A percentile compares a stretch with the other conserved stretches of the same genome.
phyloP scores from a whole-genome alignment of 495 filamentous ascomycete genomes.

The Penicillium soppii region DNA sequence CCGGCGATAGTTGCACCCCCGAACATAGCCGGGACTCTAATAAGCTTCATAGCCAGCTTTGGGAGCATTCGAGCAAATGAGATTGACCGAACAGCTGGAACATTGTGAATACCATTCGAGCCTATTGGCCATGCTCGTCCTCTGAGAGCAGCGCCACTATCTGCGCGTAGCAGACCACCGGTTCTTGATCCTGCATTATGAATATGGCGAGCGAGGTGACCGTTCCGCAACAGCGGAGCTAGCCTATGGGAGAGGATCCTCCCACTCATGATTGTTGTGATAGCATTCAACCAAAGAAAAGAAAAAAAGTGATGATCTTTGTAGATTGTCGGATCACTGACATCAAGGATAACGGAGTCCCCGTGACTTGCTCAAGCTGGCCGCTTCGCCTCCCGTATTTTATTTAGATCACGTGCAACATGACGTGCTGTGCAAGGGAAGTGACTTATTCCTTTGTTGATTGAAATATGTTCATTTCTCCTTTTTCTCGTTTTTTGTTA shows the following conservation, averaged over 20 bases:
- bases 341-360: slow-evolving; percentile 23
- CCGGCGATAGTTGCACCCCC: slow-evolving; percentile 85
- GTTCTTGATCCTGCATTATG: slow-evolving; percentile 58
- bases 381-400: slow-evolving; percentile 34
- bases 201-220: slow-evolving; percentile 63
- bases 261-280: slow-evolving; percentile 67
- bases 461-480: slow-evolving; percentile 3
- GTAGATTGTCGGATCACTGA: slow-evolving; percentile 21
- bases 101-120: slow-evolving; percentile 70
- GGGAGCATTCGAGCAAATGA: slow-evolving; percentile 88
- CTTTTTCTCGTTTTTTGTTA: background rate
- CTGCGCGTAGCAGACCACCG: slow-evolving; percentile 67
- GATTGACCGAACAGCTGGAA: slow-evolving; percentile 77
- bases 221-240: slow-evolving; percentile 61
- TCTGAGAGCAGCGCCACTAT: slow-evolving; percentile 59
- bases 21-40: slow-evolving; percentile 83
- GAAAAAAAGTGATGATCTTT: slow-evolving; percentile 19
- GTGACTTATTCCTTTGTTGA: slow-evolving; percentile 15
- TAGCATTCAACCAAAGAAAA: slow-evolving; percentile 37
- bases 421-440: slow-evolving; percentile 40
- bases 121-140: slow-evolving; percentile 73
- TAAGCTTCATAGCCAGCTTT: slow-evolving; percentile 82
- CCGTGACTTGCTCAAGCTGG: slow-evolving; percentile 41
- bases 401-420: slow-evolving; percentile 34
- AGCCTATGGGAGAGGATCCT: slow-evolving; percentile 75